A percentile compares a stretch with the other conserved stretches of the same genome.
Conservation (phyloP, 495 filamentous ascomycete species). For the Bryoglossum gracile region DNA sequence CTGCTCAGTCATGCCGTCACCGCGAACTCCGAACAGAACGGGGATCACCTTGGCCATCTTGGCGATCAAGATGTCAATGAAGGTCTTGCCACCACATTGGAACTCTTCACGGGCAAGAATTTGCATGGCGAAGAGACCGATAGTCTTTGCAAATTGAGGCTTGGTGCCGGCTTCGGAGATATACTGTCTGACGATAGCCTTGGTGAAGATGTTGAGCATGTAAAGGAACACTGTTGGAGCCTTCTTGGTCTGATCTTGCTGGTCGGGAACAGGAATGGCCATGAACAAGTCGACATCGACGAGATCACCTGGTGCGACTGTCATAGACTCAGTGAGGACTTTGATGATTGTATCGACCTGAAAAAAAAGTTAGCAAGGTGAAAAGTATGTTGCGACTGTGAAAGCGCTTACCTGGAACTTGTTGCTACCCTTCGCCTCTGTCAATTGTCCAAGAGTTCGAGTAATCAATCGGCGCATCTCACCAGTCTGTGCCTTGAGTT, state of each 20-base stretch:
- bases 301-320: too few relatives aligned
- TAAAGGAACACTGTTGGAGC: conserved; percentile 71
- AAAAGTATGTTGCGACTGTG: not conserved
- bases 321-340: too few relatives aligned
- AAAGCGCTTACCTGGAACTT: conserved; percentile 41
- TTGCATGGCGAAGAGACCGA: conserved; percentile 68
- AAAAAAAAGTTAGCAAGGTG: not conserved
- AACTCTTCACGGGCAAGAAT: conserved; percentile 65
- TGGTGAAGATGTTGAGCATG: conserved; percentile 74
- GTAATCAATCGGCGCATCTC: conserved; percentile 67
- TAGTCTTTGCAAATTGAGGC: conserved; percentile 65
- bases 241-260: conserved; percentile 35
- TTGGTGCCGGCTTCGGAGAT: conserved; percentile 65
- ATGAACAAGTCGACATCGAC: too few relatives aligned
- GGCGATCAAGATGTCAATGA: conserved; percentile 84
- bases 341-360: not conserved
- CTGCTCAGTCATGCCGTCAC: conserved; percentile 62
- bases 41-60: conserved; percentile 79
- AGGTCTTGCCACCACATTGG: conserved; percentile 57
- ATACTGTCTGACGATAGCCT: conserved; percentile 68
- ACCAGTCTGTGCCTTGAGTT: conserved; percentile 59
- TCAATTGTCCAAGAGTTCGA: conserved; percentile 68
- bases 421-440: conserved; percentile 54
- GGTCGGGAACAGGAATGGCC: too few relatives aligned
- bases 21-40: conserved; percentile 77